Base-by-base conservation (phyloP, 2,329 filamentous ascomycete genomes). In the Fusarium clavum region DNA sequence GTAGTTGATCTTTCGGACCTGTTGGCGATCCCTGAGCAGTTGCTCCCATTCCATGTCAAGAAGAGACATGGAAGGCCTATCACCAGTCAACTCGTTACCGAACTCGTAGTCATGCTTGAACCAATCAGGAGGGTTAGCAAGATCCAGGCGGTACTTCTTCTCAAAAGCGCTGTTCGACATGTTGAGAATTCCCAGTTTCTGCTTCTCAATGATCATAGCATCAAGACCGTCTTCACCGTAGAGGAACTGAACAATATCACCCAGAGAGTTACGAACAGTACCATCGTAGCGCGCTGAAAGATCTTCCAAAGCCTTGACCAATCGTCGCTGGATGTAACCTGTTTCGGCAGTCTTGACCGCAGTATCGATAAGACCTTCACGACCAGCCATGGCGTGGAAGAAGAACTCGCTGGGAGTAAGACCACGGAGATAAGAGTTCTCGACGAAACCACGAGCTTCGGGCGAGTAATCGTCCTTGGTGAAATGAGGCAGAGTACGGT, bases 331-430 rank as follows among this genome's bases (percentile, higher is more conserved):
- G 72, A 99, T 99, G 80, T 99, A 99, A 83, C 96, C 96, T 61
- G 97, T 99, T 82, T 99, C 97, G 22, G 96, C 96, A 71, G 96
- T 99, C 88, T 99, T 99, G 83, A 99, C 97, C 72, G 96, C 96
- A 55, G 96, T 99, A 87, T 99, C 96, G 75, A 99, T 99, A 58
- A 99, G 87, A 97, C 96, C 96, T 83, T 99, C 96, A 85, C 96
- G 91, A 94, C 96, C 96, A 86, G 96, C 96, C 96, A 99, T 99
- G 78, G 96, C 96, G 88, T 99, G 96, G 87, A 99, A 99, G 85
- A 98, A 99, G 83, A 99, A 99, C 75, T 99, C 96, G 1, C 93
- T 91, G 0, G 96, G 96, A 1, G 97, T 99, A 63, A 99, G 84
- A 59, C 96, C 96, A 85, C 96, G 93, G 14, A 99, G 88, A 76